Percentiles rank a stretch among this genome's conserved stretches.
Evolutionary conservation across 768 basidiomycete species (phyloP).

Genomic region (Lactifluus hygrophoroides): DNA sequence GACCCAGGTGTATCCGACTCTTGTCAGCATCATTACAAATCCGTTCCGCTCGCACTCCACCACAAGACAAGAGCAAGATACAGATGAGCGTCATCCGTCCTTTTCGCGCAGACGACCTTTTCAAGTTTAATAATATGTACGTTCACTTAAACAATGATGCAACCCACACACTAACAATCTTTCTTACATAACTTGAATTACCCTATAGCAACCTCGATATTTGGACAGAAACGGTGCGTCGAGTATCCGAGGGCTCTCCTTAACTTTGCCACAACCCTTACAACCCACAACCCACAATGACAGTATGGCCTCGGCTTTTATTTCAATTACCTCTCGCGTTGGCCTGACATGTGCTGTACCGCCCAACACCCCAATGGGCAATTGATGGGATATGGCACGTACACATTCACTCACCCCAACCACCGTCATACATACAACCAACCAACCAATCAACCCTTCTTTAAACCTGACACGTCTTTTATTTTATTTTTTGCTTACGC

Average conservation of each 20-base stretch:
- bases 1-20: no score
- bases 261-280: no score
- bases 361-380: constrained; percentile 74
- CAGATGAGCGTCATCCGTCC: constrained; percentile 82
- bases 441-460: no score
- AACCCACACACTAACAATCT: not conserved
- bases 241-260: not conserved
- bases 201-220: constrained; percentile 87
- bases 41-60: no score
- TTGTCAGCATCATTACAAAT: not conserved
- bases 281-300: no score
- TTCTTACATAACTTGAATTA: no score
- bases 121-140: constrained; percentile 88
- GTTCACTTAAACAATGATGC: constrained; percentile 18
- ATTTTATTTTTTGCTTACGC: no score
- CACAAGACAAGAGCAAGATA: no score
- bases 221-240: constrained; percentile 87
- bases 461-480: no score
- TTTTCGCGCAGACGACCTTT: constrained; percentile 83
- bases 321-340: constrained; percentile 76
- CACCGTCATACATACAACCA: no score
- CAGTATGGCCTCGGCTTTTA: constrained; percentile 89
- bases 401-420: not conserved
- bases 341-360: constrained; percentile 86
- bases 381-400: constrained; percentile 89